These are phyloP conservation scores for Globisporangium sylvaticum DNA, from an alignment of 352 stramenopile genomes.

Conservation along the genomic window DNA sequence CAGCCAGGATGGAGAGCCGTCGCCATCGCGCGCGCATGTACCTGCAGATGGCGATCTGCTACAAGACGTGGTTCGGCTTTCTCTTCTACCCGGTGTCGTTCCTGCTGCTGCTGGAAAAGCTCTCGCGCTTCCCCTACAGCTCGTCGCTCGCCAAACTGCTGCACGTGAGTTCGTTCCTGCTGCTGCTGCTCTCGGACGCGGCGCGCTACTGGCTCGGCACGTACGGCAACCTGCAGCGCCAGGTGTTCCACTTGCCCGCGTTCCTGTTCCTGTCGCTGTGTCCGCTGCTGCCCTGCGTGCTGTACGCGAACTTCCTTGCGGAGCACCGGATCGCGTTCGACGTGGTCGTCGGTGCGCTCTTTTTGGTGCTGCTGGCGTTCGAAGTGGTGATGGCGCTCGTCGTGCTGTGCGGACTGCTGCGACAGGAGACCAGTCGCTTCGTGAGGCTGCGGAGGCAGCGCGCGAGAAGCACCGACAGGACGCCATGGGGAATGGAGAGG, in stretches of 20 bases:
- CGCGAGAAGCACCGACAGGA: constrained; percentile 15
- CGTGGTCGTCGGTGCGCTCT: constrained; percentile 24
- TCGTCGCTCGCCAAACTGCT: constrained; percentile 38
- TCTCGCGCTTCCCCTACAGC: constrained; percentile 29
- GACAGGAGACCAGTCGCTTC: constrained; percentile 56
- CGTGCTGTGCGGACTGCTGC: constrained; percentile 47
- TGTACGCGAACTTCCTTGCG: constrained; percentile 51
- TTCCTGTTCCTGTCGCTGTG: constrained; percentile 70
- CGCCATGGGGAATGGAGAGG: neutral
- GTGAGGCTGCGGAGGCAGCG: constrained; percentile 42
- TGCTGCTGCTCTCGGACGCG: constrained; percentile 41
- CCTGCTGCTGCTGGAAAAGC: constrained; percentile 62
- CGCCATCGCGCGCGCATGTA: constrained; percentile 38
- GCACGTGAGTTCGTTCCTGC: constrained; percentile 36
- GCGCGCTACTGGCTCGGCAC: constrained; percentile 58
- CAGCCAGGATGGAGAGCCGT: constrained; percentile 20
- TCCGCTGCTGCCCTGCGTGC: constrained; percentile 44
- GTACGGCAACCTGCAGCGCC: constrained; percentile 44
- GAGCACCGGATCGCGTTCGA: constrained; percentile 55
- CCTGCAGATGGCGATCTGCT: constrained; percentile 59
- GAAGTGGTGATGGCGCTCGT: constrained; percentile 36
- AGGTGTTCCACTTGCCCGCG: constrained; percentile 62
- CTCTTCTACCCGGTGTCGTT: constrained; percentile 62
- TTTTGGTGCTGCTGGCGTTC: constrained; percentile 35
- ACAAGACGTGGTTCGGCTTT: constrained; percentile 45